Evolutionary conservation across 495 filamentous ascomycete genomes (phyloP).

Genomic region (Penicillium robsamsonii): DNA sequence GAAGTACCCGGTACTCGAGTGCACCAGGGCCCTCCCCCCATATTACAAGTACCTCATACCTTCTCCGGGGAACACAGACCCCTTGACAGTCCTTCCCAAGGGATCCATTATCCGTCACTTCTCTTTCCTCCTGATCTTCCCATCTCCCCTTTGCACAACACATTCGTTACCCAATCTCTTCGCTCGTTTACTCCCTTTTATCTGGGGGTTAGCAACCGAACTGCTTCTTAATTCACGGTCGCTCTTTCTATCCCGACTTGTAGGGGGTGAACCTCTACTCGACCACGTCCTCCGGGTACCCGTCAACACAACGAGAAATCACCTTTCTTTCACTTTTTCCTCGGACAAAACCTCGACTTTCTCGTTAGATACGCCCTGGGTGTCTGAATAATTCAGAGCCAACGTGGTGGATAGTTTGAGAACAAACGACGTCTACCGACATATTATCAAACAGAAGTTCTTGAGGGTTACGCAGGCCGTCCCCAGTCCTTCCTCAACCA

Average conservation of each 20-base stretch:
- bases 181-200: slow-evolving; percentile 6
- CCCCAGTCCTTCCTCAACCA: slow-evolving; percentile 34
- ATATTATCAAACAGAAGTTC: slow-evolving; percentile 19
- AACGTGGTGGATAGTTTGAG: neutral
- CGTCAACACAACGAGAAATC: slow-evolving; percentile 11
- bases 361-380: neutral
- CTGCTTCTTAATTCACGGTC: neutral
- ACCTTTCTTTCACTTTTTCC: slow-evolving; percentile 1
- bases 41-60: slow-evolving; percentile 12
- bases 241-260: slow-evolving; percentile 1
- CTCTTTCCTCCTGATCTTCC: slow-evolving; percentile 8
- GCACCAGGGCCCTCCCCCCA: neutral
- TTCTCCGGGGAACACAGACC: slow-evolving; percentile 15
- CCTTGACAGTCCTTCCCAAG: slow-evolving; percentile 20
- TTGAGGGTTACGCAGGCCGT: slow-evolving; percentile 50
- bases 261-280: slow-evolving; percentile 6
- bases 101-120: slow-evolving; percentile 14
- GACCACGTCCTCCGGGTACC: neutral
- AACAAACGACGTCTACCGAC: slow-evolving; percentile 11
- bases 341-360: neutral
- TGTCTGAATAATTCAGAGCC: neutral
- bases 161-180: slow-evolving; percentile 11
- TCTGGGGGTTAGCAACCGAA: neutral
- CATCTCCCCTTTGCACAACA: slow-evolving; percentile 4
- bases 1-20: slow-evolving; percentile 8